Conservation (phyloP, 2,329 filamentous ascomycete species). For the Penicillium fuscoglaucum region DNA sequence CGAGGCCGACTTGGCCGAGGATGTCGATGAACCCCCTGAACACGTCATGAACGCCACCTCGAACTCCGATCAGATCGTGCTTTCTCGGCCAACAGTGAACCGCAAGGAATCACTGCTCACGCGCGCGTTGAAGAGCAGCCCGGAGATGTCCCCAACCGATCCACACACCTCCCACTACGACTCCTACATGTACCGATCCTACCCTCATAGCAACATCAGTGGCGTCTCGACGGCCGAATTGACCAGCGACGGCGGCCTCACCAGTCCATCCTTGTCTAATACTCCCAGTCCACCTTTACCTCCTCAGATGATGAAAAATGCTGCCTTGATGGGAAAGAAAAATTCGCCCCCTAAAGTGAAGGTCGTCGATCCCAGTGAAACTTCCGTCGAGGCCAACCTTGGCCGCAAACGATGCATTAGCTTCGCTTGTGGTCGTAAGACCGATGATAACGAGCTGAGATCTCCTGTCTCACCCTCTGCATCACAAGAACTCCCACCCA, state of each 20-base stretch:
- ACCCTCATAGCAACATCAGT: constrained; percentile 71
- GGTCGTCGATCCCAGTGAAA: constrained; percentile 49
- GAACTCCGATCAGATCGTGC: constrained; percentile 36
- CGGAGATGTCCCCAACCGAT: constrained; percentile 51
- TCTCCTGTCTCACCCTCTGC: constrained; percentile 23
- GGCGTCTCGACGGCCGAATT: constrained; percentile 82
- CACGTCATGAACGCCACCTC: constrained; percentile 31
- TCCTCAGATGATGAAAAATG: constrained; percentile 35
- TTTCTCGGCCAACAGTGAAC: constrained; percentile 51
- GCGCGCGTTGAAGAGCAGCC: constrained; percentile 70
- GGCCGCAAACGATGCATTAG: constrained; percentile 87
- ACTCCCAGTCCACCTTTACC: constrained; percentile 84
- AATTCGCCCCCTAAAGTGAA: constrained; percentile 25
- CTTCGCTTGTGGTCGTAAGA: constrained; percentile 78
- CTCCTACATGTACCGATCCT: constrained; percentile 60
- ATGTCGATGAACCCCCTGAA: constrained; percentile 88
- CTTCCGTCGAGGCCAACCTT: constrained; percentile 61
- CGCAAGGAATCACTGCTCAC: constrained; percentile 82
- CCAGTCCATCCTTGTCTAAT: constrained; percentile 82
- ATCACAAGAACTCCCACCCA: constrained; percentile 30
- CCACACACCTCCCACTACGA: constrained; percentile 37
- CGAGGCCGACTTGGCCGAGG: constrained; percentile 68
- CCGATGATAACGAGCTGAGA: constrained; percentile 43
- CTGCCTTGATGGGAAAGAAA: constrained; percentile 18
- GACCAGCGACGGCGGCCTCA: constrained; percentile 90